Evolutionary conservation across 139 green algal species (phyloP).

Genomic region (Chlamydomonas incerta): DNA sequence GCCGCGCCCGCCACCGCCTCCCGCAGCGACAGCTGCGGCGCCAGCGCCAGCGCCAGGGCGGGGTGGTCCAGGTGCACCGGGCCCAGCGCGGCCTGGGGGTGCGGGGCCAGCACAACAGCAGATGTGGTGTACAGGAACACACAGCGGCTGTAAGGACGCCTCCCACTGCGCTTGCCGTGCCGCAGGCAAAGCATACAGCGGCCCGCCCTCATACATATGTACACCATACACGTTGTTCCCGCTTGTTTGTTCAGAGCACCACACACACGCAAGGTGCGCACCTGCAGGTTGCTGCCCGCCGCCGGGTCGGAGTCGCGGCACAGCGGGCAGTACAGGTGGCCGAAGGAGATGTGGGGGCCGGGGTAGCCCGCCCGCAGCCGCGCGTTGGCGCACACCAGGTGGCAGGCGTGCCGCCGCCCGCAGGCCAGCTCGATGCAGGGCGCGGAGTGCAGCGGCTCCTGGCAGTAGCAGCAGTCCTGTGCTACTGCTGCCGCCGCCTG

Average conservation of each 20-base stretch:
- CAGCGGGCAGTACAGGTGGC: constrained; percentile 57
- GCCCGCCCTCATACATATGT: too few relatives aligned
- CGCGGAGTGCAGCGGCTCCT: not conserved
- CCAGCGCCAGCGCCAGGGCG: constrained; percentile 28
- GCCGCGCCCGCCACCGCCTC: constrained; percentile 12
- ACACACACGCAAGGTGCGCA: not conserved
- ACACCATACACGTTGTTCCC: too few relatives aligned
- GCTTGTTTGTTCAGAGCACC: too few relatives aligned
- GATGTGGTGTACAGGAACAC: too few relatives aligned
- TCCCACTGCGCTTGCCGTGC: too few relatives aligned
- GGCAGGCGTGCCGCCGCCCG: not conserved
- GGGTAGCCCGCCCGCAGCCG: constrained; percentile 37
- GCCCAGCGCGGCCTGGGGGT: not conserved
- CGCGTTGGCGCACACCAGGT: constrained; percentile 34
- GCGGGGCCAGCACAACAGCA: too few relatives aligned
- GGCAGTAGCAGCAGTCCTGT: constrained; percentile 26
- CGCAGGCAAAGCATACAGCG: too few relatives aligned
- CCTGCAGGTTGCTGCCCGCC: not conserved
- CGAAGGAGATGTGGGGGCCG: constrained; percentile 50
- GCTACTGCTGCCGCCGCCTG: not conserved
- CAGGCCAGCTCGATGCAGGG: constrained; percentile 36
- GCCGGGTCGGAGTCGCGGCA: constrained; percentile 14
- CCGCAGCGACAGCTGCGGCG: constrained; percentile 32
- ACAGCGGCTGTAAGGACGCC: too few relatives aligned
- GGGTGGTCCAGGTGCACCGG: constrained; percentile 50